Evolutionary conservation across 1,284 basidiomycete genomes (phyloP), one percentile per base, ranked within the genome.

Genomic region (Malassezia slooffiae): DNA sequence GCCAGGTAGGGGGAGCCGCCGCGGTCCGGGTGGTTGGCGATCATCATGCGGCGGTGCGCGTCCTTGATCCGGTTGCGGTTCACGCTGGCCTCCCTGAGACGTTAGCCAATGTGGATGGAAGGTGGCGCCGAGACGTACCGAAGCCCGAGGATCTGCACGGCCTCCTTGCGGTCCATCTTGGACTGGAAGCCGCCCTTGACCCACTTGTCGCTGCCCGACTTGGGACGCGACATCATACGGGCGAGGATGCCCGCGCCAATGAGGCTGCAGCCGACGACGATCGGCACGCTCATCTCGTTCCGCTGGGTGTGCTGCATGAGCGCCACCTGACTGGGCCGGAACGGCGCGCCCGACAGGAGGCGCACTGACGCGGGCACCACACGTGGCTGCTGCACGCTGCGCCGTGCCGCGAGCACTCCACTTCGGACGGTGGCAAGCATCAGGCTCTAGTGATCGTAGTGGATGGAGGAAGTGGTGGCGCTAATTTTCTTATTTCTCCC

Each of bases 101-200:
- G 22, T 13, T 6, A 43, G 30, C 49, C 22, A 34, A 9, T 10
- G 15, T 4, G 21, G 36, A 27, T 16, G 8, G 7, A n/a, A 7
- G 35, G 13, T 12, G 12, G 19, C 21, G 13, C 9, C 8, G 4
- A 10, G 2, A 52, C 54, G 24, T 30, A 55, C 57, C 54, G 52
- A 33, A 96, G 74, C n/a, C 90, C 90, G 21, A 96, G 76, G 58
- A 97, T 82, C 53, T 80, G 79, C 43, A 89, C 79, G 3, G 91
- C 91, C 73, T 96, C 91, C 54, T 81, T 83, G 66, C 84, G 77
- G 70, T 96, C 90, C 89, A 96, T 95, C 75, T 89, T 93, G 12
- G 78, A 74, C 70, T 82, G 84, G 79, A 97, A 97, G 1, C 90
- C 91, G 48, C 91, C 91, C 72, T 83, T 87, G 35, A 78, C 80